Percentiles rank a stretch among this genome's conserved stretches.
Evolutionary conservation across 345 rosid genomes (phyloP).

Genomic region (Toxicodendron radicans): DNA sequence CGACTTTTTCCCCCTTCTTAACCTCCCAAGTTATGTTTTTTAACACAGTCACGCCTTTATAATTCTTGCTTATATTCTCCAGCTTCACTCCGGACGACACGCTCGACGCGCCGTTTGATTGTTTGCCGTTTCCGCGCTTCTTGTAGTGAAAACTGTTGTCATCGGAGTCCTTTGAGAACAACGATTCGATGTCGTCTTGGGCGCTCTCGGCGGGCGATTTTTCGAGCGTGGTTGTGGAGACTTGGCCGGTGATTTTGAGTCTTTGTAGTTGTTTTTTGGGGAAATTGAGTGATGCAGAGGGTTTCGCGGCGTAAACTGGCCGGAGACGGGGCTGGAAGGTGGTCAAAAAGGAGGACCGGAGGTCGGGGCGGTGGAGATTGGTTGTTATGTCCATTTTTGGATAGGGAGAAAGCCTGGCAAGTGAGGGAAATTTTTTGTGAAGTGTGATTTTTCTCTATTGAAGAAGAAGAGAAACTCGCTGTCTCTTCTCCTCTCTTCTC

Average conservation of each 20-base stretch:
- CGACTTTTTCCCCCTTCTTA: conserved; percentile 86
- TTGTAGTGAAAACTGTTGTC: conserved; percentile 39
- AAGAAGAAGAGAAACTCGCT: conserved; percentile 8
- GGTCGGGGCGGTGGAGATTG: conserved; percentile 56
- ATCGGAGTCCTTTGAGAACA: conserved; percentile 44
- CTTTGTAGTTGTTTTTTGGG: conserved; percentile 23
- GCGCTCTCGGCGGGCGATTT: conserved; percentile 36
- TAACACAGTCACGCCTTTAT: conserved; percentile 80
- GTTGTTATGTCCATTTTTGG: conserved; percentile 60
- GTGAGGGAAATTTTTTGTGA: neutral
- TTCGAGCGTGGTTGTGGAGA: conserved; percentile 59
- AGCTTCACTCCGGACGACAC: conserved; percentile 85
- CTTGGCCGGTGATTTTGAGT: conserved; percentile 34
- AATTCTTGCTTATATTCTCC: conserved; percentile 76
- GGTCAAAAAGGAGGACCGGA: conserved; percentile 58
- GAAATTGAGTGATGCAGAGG: conserved; percentile 22
- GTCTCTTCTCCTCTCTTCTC: neutral
- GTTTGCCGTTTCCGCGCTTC: conserved; percentile 36
- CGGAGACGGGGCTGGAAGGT: conserved; percentile 36
- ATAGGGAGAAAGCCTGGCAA: neutral
- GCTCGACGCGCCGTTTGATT: conserved; percentile 60
- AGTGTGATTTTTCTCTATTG: conserved; percentile 9
- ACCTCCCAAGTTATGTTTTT: conserved; percentile 91
- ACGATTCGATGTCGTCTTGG: conserved; percentile 64
- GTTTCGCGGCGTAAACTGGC: conserved; percentile 27